Percentiles rank a stretch among this genome's conserved stretches.
Conservation (phyloP, 2,329 filamentous ascomycete genomes). For the Exophiala sp. region DNA sequence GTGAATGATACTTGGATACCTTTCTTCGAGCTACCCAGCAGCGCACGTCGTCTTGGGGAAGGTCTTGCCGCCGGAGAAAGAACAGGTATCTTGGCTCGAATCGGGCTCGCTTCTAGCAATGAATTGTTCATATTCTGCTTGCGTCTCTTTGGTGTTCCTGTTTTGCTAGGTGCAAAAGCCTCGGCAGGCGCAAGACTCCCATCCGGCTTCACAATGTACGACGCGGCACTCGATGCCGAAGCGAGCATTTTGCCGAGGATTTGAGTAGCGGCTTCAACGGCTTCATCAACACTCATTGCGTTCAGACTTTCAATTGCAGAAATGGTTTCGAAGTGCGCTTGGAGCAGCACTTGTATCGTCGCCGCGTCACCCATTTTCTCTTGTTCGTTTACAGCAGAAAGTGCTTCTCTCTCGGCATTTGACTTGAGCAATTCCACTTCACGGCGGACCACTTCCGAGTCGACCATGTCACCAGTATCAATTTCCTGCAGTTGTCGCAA, state of each 20-base stretch:
- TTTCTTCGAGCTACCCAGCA: constrained; percentile 60
- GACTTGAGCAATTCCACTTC: constrained; percentile 85
- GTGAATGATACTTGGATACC: constrained; percentile 66
- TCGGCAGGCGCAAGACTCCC: constrained; percentile 57
- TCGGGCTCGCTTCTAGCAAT: constrained; percentile 45
- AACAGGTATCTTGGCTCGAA: constrained; percentile 43
- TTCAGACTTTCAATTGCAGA: constrained; percentile 77
- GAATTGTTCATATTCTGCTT: constrained; percentile 40
- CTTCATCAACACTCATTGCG: constrained; percentile 77
- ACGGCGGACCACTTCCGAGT: constrained; percentile 68
- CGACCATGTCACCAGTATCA: constrained; percentile 63
- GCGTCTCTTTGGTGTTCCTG: constrained; percentile 72
- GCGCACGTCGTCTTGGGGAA: constrained; percentile 77
- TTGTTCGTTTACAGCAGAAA: constrained; percentile 73
- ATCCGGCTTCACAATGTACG: constrained; percentile 88
- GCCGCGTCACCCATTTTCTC: constrained; percentile 76
- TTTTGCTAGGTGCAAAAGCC: constrained; percentile 65
- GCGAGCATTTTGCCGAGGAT: constrained; percentile 76
- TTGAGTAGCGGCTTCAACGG: constrained; percentile 71
- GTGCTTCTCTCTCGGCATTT: constrained; percentile 75
- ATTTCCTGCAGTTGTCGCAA: constrained; percentile 71
- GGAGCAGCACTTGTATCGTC: constrained; percentile 76
- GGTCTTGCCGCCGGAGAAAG: constrained; percentile 60
- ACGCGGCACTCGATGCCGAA: constrained; percentile 68
- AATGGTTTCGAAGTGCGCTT: constrained; percentile 89